Evolutionary conservation across 208 protist species (phyloP), one percentile per base, ranked within the genome.

Genomic region (Borovskyia barvae): DNA sequence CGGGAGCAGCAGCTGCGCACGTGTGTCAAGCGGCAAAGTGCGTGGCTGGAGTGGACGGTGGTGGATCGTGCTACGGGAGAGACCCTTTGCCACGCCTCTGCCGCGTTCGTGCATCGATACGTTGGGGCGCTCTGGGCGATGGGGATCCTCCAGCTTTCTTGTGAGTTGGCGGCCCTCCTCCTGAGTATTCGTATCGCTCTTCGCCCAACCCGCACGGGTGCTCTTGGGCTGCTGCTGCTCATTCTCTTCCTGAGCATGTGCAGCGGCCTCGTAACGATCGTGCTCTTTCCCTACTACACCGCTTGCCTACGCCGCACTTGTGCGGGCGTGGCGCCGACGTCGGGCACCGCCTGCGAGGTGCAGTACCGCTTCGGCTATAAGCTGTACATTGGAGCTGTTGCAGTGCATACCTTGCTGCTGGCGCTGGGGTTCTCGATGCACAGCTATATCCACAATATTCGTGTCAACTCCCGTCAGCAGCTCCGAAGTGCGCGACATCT

Each of bases 271-370:
- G 35, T 63, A 6, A 77, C 64, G 15, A 54, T 69, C 39, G 73
- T 87, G 17, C 55, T 90, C 3, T 93, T 90, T 48, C 28, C 58
- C 20, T 51, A 64, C 35, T 89, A 85, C 64, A 79, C 67, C 30
- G 37, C 39, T 1, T 93, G 87, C 55, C 57, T 82, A 2, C 64
- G 73, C 2, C 47, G 46, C 7, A 66, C 47, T 6, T 93, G 87
- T 35, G 40, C 52, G 8, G 72, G 72, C 8, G n/a, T n/a, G n/a
- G 50, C 59, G 14, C 68, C 75, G 49, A 35, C 58, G 20, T 15
- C 33, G 0, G 14, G 22, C 17, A 7, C 11, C 20, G 2, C 41
- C 8, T 93, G 82, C 54, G 20, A 25, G 3, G 53, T 60, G 22
- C 5, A 17, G 15, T 85, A 82, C 54, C 52, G 53, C 19, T 93